Evolutionary conservation across 805 yeast genomes (phyloP).

Genomic region (Starmerella vitae): DNA sequence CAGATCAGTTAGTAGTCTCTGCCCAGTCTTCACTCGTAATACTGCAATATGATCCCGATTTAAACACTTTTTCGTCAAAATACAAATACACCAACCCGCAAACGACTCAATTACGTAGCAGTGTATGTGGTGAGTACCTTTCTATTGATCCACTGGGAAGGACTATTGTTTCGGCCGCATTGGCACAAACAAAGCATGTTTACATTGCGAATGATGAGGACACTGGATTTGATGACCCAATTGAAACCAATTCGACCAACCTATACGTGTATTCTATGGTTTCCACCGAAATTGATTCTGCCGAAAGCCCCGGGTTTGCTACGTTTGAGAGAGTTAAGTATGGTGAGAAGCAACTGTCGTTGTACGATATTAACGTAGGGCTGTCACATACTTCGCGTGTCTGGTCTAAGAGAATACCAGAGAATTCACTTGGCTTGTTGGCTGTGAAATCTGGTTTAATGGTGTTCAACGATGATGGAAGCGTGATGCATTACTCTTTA

Average conservation of each 20-base stretch:
- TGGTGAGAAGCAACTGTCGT: slow-evolving; percentile 34
- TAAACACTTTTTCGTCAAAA: not conserved
- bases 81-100: not conserved
- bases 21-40: not conserved
- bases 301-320: slow-evolving; percentile 75
- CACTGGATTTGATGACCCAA: not conserved
- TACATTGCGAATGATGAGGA: slow-evolving; percentile 26
- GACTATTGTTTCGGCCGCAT: not conserved
- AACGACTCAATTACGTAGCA: slow-evolving; percentile 36
- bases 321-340: slow-evolving; percentile 50
- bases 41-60: not conserved
- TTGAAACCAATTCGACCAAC: slow-evolving; percentile 9
- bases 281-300: slow-evolving; percentile 54
- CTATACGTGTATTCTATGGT: slow-evolving; percentile 39
- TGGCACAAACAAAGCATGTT: not conserved
- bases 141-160: slow-evolving; percentile 52
- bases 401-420: slow-evolving; percentile 31
- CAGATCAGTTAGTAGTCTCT: not conserved
- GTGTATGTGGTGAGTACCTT: slow-evolving; percentile 61
- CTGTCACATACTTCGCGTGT: slow-evolving; percentile 57
- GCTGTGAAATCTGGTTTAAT: not conserved
- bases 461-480: not conserved
- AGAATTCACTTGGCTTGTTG: not conserved
- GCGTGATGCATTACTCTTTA: not conserved
- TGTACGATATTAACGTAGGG: slow-evolving; percentile 77